phyloP scores from a whole-genome alignment of 2,329 filamentous ascomycete genomes.

The Colletotrichum godetiae region DNA sequence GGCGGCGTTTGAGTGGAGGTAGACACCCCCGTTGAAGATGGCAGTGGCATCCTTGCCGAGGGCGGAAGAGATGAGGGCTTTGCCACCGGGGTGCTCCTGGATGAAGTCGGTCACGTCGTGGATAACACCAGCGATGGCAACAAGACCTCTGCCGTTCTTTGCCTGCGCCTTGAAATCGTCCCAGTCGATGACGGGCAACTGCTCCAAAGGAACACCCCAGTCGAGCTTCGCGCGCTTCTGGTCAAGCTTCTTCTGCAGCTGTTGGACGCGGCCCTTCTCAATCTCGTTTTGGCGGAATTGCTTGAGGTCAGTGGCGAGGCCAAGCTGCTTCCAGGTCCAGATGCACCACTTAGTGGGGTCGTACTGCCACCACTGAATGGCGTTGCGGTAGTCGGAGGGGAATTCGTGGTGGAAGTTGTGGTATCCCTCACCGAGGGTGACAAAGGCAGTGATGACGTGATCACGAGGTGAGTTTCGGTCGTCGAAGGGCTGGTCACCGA shows the following conservation, averaged over 20 bases:
- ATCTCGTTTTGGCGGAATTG: constrained; percentile 93
- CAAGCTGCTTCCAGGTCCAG: constrained; percentile 85
- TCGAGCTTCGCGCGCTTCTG: constrained; percentile 85
- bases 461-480: constrained; percentile 93
- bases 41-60: constrained; percentile 90
- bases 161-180: constrained; percentile 84
- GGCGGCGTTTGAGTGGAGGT: constrained; percentile 89
- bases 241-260: constrained; percentile 92
- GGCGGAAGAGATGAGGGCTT: constrained; percentile 84
- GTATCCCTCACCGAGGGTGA: constrained; percentile 89
- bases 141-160: constrained; percentile 80
- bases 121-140: constrained; percentile 85
- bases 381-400: constrained; percentile 92
- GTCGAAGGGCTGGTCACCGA: constrained; percentile 92
- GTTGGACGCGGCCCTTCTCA: constrained; percentile 89
- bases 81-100: constrained; percentile 90
- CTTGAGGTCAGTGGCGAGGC: constrained; percentile 88
- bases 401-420: constrained; percentile 98
- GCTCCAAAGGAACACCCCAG: constrained; percentile 88
- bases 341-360: constrained; percentile 94
- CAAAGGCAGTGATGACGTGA: constrained; percentile 85
- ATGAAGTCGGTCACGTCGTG: constrained; percentile 89
- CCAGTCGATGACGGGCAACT: constrained; percentile 87
- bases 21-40: constrained; percentile 93
- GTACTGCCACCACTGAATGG: constrained; percentile 91